Conservation (phyloP, 2,329 filamentous ascomycete genomes). For the Herpotrichia juniperi region DNA sequence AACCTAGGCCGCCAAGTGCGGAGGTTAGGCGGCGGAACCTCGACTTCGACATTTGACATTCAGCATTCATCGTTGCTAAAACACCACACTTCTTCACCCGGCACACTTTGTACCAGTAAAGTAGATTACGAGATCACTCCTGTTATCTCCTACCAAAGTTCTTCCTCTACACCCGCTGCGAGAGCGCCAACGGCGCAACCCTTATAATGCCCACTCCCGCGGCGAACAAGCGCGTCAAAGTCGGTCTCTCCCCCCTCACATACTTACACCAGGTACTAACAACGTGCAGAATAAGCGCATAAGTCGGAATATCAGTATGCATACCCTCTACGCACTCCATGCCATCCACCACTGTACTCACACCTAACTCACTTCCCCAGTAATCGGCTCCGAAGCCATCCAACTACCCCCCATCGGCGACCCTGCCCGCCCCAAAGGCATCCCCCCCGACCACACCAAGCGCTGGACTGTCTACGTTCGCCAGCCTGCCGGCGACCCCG, state of each 20-base stretch:
- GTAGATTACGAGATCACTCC: neutral
- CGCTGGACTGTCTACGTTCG: conserved; percentile 95
- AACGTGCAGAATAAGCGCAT: conserved; percentile 46
- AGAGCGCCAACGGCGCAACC: neutral
- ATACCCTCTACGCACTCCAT: neutral
- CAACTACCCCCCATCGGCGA: conserved; percentile 75
- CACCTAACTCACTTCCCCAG: conserved; percentile 35
- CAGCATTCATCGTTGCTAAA: neutral
- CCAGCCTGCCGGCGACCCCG: conserved; percentile 80
- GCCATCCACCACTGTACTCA: conserved; percentile 1
- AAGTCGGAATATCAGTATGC: conserved; percentile 46
- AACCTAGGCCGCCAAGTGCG: conserved; percentile 5
- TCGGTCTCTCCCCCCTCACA: conserved; percentile 10
- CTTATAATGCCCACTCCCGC: conserved; percentile 59
- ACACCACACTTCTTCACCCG: neutral
- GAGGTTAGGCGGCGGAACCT: neutral
- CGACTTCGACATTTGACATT: neutral
- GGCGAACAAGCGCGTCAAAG: conserved; percentile 60
- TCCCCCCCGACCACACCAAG: conserved; percentile 92
- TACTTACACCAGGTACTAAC: conserved; percentile 16
- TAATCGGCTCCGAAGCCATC: conserved; percentile 58
- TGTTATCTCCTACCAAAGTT: neutral
- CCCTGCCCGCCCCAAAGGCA: conserved; percentile 63
- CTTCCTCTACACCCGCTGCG: neutral
- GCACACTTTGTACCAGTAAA: neutral